phyloP scores from a whole-genome alignment of 179 eudicot genomes.

The Carnegiea gigantea region DNA sequence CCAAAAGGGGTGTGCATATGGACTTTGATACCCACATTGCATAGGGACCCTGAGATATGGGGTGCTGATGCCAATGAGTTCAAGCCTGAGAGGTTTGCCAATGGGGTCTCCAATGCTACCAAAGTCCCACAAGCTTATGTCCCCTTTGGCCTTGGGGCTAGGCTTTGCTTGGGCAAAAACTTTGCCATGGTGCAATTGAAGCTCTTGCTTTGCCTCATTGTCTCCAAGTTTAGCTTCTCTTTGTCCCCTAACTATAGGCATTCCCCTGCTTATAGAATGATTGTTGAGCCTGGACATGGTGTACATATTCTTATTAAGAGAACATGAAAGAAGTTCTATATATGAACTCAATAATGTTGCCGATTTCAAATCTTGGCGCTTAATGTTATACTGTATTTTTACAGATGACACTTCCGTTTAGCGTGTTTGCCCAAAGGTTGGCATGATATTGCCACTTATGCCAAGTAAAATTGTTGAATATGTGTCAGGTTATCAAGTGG shows the following conservation, averaged over 20 bases:
- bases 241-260: conserved; percentile 45
- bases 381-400: too few relatives aligned
- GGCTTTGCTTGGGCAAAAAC: conserved; percentile 49
- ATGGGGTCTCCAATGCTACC: conserved; percentile 45
- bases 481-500: too few relatives aligned
- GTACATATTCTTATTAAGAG: conserved; percentile 37
- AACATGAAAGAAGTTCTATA: conserved; percentile 2
- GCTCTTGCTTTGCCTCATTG: conserved; percentile 35
- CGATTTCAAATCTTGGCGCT: neutral
- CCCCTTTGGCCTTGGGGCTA: conserved; percentile 48
- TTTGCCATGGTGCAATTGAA: conserved; percentile 52
- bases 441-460: too few relatives aligned
- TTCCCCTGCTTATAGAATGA: conserved; percentile 40
- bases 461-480: too few relatives aligned
- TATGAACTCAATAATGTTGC: neutral
- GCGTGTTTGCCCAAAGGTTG: too few relatives aligned
- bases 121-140: conserved; percentile 46
- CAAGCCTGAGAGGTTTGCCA: conserved; percentile 48
- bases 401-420: too few relatives aligned
- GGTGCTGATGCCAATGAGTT: conserved; percentile 43
- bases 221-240: conserved; percentile 41
- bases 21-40: conserved; percentile 42
- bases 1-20: conserved; percentile 50
- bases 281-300: conserved; percentile 45
- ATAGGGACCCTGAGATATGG: conserved; percentile 43